Conservation (phyloP, 257 asterid species). For the Ocimum tenuiflorum region DNA sequence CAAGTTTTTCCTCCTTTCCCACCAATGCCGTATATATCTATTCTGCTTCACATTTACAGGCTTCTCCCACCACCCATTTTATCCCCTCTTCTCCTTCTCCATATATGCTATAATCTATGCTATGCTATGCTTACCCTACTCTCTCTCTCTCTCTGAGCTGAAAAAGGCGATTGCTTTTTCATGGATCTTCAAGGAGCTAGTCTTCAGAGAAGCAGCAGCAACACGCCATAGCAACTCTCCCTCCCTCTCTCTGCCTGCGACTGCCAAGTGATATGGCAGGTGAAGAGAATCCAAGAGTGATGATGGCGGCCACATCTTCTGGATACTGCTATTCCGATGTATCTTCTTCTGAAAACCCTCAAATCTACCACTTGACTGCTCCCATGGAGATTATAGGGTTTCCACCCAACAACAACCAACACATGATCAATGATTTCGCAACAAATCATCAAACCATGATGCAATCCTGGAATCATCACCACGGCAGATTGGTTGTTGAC, state of each 20-base stretch:
- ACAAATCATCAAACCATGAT: constrained; percentile 19
- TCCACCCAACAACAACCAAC: constrained; percentile 28
- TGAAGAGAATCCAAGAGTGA: constrained; percentile 19
- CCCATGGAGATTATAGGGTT: constrained; percentile 70
- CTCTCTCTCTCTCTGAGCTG: no score
- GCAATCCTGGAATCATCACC: constrained; percentile 22
- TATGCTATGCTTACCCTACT: no score
- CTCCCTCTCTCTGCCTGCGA: neutral
- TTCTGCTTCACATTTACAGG: no score
- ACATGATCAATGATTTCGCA: constrained; percentile 14
- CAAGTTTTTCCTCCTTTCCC: no score
- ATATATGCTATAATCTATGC: no score
- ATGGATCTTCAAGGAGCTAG: no score
- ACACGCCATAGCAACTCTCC: neutral
- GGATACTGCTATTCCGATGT: constrained; percentile 43
- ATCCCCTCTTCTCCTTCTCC: no score
- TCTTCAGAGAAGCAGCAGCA: neutral
- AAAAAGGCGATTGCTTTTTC: no score
- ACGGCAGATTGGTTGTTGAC: constrained; percentile 23
- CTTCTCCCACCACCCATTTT: no score
- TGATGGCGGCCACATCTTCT: constrained; percentile 26
- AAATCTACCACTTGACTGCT: constrained; percentile 52
- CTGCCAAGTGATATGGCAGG: constrained; percentile 29
- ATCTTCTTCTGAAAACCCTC: constrained; percentile 28
- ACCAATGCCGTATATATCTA: no score